Evolutionary conservation across 2,329 filamentous ascomycete genomes (phyloP), one percentile per base, ranked within the genome.

Genomic region (Parascedosporium putredinis): DNA sequence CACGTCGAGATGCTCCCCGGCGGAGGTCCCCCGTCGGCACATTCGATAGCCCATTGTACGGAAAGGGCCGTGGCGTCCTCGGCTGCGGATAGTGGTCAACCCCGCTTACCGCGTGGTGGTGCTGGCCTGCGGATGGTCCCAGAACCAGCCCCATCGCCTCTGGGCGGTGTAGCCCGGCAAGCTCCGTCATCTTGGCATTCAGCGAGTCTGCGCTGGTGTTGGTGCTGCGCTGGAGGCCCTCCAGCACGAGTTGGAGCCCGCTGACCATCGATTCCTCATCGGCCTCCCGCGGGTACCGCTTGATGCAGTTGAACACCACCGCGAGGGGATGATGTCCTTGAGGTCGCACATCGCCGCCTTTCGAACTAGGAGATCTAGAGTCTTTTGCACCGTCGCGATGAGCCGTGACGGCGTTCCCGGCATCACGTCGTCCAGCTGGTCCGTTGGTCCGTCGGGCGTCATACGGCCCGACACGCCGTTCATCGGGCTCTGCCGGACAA

Each of bases 291-390:
- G 22, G 20, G 8, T 61, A 56, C 5, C 56, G 65, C 50, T 66
- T 66, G 25, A 73, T 73, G 8, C 67, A 70, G 52, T 72, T 63
- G 45, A 76, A 60, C 24, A 75, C 73, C 1, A 74, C 63, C 2
- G 68, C 62, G n/a, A 78, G 60, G 36, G 69, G 6, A 76, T 58
- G 9, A 76, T 67, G 49, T 76, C 74, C 58, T 75, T 72, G 20
- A 73, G 60, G 50, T 76, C 73, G 33, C 68, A 68, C n/a, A 70
- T 70, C 38, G 68, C 70, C 38, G 75, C 70, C 51, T 70, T 65
- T 38, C 60, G 63, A 33, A 73, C 64, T 43, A 75, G 63, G 10
- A 68, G 62, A 23, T 74, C 69, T 12, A 77, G 55, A 2, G 70
- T 66, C 50, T 68, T 72, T 56, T 75, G 70, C 4, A 76, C 73